phyloP scores from a whole-genome alignment of 73 alveolate genomes.

The Tetrahymena malaccensis region DNA sequence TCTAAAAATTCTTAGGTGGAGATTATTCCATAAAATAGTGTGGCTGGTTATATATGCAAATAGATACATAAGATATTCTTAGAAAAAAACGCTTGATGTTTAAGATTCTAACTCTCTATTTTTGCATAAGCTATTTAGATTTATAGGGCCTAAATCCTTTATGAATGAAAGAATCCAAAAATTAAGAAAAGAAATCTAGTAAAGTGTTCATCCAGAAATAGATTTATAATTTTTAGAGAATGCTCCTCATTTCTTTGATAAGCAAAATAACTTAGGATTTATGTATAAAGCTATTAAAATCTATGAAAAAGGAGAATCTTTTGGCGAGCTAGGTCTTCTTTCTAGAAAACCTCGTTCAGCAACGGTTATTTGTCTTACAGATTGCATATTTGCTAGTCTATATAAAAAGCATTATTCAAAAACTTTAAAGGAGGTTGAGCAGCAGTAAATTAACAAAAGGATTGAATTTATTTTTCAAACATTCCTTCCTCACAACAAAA shows the following conservation, averaged over 20 bases:
- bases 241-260: background rate
- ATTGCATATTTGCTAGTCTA: conserved; percentile 15
- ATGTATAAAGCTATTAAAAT: background rate
- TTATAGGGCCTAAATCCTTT: background rate
- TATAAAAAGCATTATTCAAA: background rate
- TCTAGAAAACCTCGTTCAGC: conserved; percentile 26
- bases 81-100: background rate
- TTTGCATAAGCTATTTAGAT: background rate
- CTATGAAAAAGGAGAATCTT: conserved; percentile 10
- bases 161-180: background rate
- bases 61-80: background rate
- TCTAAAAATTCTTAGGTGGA: background rate
- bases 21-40: background rate
- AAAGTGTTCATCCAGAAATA: background rate
- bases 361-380: conserved; percentile 12
- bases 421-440: background rate
- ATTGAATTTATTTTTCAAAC: background rate
- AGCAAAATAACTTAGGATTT: background rate
- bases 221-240: background rate
- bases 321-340: conserved; percentile 29
- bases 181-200: background rate
- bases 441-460: background rate
- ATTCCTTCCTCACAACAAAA: background rate
- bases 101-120: background rate
- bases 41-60: background rate